phyloP scores from a whole-genome alignment of 768 basidiomycete species.

The Russula griseocarnosa region DNA sequence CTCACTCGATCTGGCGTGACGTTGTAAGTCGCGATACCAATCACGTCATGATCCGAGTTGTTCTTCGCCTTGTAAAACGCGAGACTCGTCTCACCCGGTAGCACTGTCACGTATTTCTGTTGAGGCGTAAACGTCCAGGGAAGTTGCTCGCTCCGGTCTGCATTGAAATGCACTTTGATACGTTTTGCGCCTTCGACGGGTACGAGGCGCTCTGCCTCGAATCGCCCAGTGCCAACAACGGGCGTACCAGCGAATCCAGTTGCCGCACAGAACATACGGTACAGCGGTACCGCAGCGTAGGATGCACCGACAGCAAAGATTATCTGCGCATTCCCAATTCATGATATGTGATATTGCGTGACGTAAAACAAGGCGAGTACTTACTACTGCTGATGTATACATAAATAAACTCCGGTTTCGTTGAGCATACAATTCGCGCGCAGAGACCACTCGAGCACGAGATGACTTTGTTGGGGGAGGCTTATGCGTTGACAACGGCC shows the following conservation, averaged over 20 bases:
- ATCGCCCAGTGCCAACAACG: conserved; percentile 78
- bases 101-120: conserved; percentile 82
- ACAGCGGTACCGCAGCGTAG: conserved; percentile 97
- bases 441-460: conserved; percentile 33
- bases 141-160: conserved; percentile 81
- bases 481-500: conserved; percentile 13
- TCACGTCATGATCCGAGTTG: conserved; percentile 76
- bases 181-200: conserved; percentile 63
- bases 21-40: conserved; percentile 98
- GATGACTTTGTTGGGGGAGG: conserved; percentile 15
- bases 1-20: conserved; percentile 94
- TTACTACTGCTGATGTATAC: conserved; percentile 79
- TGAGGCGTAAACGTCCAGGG: conserved; percentile 93
- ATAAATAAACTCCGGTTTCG: conserved; percentile 73
- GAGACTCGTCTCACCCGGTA: conserved; percentile 93
- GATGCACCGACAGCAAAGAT: conserved; percentile 75
- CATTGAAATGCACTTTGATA: conserved; percentile 95
- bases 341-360: not conserved
- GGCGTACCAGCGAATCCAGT: conserved; percentile 97
- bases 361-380: conserved; percentile 32
- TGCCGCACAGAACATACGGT: conserved; percentile 96
- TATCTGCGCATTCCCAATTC: conserved; percentile 48
- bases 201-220: conserved; percentile 79
- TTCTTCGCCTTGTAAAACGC: conserved; percentile 97
- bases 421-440: conserved; percentile 47